phyloP scores from a whole-genome alignment of 2,329 filamentous ascomycete genomes.

The Metarhizium anisopliae region DNA sequence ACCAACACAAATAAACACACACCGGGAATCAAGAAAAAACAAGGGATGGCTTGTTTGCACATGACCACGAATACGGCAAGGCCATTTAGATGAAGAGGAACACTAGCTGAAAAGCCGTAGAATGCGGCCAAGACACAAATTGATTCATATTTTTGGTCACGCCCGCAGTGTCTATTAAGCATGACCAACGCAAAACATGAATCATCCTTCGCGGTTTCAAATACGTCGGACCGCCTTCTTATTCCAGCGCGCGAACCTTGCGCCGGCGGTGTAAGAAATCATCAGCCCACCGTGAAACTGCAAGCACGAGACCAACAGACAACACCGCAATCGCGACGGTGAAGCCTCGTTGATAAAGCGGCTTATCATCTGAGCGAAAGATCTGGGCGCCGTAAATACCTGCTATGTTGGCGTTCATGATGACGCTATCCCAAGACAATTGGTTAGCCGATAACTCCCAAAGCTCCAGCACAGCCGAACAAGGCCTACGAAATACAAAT shows the following conservation, averaged over 20 bases:
- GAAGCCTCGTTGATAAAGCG: constrained; percentile 42
- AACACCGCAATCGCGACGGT: constrained; percentile 6
- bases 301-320: not conserved
- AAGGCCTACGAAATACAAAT: not conserved
- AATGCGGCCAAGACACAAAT: too few relatives aligned
- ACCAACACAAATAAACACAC: too few relatives aligned
- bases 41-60: too few relatives aligned
- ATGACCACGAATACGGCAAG: too few relatives aligned
- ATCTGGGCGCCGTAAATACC: constrained; percentile 54
- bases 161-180: too few relatives aligned
- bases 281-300: not conserved
- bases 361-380: constrained; percentile 43
- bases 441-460: not conserved
- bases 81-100: too few relatives aligned
- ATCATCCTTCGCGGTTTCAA: not conserved
- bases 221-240: not conserved
- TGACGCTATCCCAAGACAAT: constrained; percentile 29
- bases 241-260: not conserved
- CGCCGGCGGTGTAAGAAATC: not conserved
- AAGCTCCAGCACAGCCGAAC: not conserved
- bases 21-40: too few relatives aligned
- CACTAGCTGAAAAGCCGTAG: too few relatives aligned
- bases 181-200: not conserved
- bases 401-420: constrained; percentile 54
- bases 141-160: too few relatives aligned